Percentiles rank a stretch among this genome's conserved stretches.
phyloP scores from a whole-genome alignment of 192 early-diverging fungal species.

The Coemansia sp. region DNA sequence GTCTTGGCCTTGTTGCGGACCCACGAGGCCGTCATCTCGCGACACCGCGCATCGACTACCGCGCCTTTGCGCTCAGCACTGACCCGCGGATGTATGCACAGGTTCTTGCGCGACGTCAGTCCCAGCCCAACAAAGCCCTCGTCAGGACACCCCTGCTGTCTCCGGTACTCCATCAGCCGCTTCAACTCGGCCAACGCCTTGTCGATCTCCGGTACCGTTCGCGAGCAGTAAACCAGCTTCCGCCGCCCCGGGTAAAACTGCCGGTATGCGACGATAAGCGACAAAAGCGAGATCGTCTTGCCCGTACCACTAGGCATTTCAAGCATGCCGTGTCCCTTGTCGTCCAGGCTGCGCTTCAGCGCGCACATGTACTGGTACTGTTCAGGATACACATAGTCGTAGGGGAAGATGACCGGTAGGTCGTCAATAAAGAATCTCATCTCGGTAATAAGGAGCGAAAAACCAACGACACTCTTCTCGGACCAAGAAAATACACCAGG shows the following conservation, averaged over 20 bases:
- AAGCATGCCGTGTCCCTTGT: slow-evolving; percentile 89
- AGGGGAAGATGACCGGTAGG: slow-evolving; percentile 94
- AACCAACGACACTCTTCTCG: too few relatives aligned
- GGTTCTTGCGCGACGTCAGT: slow-evolving; percentile 85
- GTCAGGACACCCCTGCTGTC: slow-evolving; percentile 53
- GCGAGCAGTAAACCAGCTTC: slow-evolving; percentile 99
- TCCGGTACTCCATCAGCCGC: slow-evolving; percentile 81
- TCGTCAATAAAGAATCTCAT: slow-evolving; percentile 49
- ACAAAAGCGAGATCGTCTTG: slow-evolving; percentile 93
- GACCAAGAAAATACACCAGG: too few relatives aligned
- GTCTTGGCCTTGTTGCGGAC: slow-evolving; percentile 65
- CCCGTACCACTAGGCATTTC: slow-evolving; percentile 99
- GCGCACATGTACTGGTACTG: slow-evolving; percentile 98
- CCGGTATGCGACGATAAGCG: slow-evolving; percentile 95
- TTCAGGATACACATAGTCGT: slow-evolving; percentile 99
- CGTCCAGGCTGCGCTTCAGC: slow-evolving; percentile 88
- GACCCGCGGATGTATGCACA: slow-evolving; percentile 89
- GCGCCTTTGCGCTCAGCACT: slow-evolving; percentile 81
- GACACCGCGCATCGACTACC: slow-evolving; percentile 84
- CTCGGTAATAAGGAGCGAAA: too few relatives aligned
- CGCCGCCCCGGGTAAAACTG: slow-evolving; percentile 85
- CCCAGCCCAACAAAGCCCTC: slow-evolving; percentile 89
- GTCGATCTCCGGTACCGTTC: slow-evolving; percentile 99
- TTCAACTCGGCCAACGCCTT: slow-evolving; percentile 96
- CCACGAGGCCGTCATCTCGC: slow-evolving; percentile 92